Evolutionary conservation across 2,329 filamentous ascomycete genomes (phyloP), one percentile per base, ranked within the genome.

Genomic region (Gliomastix tumulicola): DNA sequence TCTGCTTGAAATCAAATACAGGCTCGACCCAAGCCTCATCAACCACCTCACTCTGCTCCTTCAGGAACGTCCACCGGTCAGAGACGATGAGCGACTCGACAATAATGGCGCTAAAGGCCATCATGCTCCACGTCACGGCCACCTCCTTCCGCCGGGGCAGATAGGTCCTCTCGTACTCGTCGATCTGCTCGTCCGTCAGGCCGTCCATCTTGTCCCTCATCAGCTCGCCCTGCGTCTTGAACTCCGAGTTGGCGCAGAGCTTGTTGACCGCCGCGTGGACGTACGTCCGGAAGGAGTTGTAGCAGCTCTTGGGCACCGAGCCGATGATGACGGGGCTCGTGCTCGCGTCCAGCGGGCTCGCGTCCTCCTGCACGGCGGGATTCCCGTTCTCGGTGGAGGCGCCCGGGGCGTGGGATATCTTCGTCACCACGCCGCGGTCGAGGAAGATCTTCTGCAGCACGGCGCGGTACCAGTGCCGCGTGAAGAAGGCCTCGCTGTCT

Each of bases 61-160:
- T 74, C 47, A 98, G 65, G 63, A 82, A 98, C 43, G 85, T 65
- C 85, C 88, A 98, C 32, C 92, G 74, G 66, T 98, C 92, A 32
- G 83, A 78, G 35, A 94, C 88, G 49, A 98, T 90, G 41, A 94
- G 67, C 21, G 88, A 87, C 66, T 98, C 92, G 3, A 94, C 81
- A 5, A 95, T 83, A 16, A 79, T 79, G 4, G 90, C 89, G 56
- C 88, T 94, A 51, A 95, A 96, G 2, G 92, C 89, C 90, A 98
- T 98, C 50, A 98, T 59, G 47, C 79, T 88, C 92, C 92, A 98
- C 41, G 94, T 77, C 7, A 94, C 74, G 51, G 84, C 88, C 27
- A 98, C 64, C 53, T 96, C 84, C 49, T 88, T 84, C 63, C 84
- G 87, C 37, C 82, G 70, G 27, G 70, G 68, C 21, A 57, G 56